Evolutionary conservation across 768 basidiomycete species (phyloP).

Genomic region (Rhodotorula taiwanensis): DNA sequence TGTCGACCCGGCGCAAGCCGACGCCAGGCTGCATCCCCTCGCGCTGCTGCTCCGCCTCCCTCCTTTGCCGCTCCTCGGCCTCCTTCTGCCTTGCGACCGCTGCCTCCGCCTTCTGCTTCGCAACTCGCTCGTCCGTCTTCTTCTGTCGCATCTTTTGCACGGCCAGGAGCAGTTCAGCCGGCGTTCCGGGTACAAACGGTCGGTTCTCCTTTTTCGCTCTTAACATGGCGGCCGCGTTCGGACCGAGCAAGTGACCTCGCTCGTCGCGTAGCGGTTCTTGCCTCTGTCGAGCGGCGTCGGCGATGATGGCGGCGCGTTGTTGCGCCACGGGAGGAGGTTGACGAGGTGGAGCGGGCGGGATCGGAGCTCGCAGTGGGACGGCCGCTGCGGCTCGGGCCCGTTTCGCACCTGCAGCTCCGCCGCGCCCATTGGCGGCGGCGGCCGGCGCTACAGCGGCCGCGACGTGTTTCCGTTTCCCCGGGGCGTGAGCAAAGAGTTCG

Average conservation of each 20-base stretch:
- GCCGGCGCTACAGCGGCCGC: background rate
- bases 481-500: constrained; percentile 10
- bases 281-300: background rate
- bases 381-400: constrained; percentile 1
- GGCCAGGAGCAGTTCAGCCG: constrained; percentile 5
- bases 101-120: background rate
- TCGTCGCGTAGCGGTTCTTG: background rate
- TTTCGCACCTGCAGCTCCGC: constrained; percentile 1
- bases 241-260: constrained; percentile 1
- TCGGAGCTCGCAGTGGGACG: background rate
- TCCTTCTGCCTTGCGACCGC: background rate
- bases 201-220: constrained; percentile 9
- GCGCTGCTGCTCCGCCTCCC: background rate
- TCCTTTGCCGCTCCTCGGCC: background rate
- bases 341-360: background rate
- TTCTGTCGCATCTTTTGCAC: background rate
- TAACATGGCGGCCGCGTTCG: constrained; percentile 15
- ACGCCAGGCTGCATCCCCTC: background rate
- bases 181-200: constrained; percentile 20
- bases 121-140: background rate
- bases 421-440: too few species aligned
- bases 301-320: too few species aligned
- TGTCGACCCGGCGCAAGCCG: background rate
- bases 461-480: constrained; percentile 4
- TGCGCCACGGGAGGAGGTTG: background rate